Evolutionary conservation across 2,329 filamentous ascomycete genomes (phyloP).

Genomic region (Apiospora malaysiana): DNA sequence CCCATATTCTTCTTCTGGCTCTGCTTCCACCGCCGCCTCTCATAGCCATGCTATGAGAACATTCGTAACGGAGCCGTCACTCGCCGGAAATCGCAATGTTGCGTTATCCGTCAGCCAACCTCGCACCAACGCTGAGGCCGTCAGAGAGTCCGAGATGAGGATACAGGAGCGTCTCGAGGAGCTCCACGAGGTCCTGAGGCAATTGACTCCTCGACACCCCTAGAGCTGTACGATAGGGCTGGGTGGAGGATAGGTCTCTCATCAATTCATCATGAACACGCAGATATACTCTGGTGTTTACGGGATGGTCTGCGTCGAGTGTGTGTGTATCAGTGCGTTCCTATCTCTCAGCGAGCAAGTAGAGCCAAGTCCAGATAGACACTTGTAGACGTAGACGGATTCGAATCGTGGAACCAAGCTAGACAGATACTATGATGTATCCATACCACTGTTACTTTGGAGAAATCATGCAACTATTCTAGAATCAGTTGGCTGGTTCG

Average conservation of each 20-base stretch:
- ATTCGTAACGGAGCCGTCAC: neutral
- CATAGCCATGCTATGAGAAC: neutral
- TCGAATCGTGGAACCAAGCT: too few species aligned
- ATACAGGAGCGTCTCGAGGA: neutral
- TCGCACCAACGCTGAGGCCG: neutral
- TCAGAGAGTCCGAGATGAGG: neutral
- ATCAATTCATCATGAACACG: neutral
- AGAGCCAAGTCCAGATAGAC: neutral
- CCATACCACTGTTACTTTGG: too few species aligned
- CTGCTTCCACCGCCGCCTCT: neutral
- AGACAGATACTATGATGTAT: too few species aligned
- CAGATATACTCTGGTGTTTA: neutral
- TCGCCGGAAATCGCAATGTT: neutral
- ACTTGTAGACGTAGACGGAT: too few species aligned
- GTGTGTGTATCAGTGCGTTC: neutral
- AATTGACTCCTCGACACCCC: neutral
- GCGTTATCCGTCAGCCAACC: neutral
- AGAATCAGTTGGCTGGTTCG: too few species aligned
- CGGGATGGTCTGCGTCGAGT: neutral
- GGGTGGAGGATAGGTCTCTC: neutral
- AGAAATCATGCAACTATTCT: too few species aligned
- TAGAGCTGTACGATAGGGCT: neutral
- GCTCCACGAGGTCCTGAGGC: neutral
- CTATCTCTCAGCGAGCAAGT: neutral
- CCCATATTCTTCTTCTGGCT: neutral